phyloP scores from a whole-genome alignment of 768 basidiomycete species.

The Leccinellum rugosiceps region DNA sequence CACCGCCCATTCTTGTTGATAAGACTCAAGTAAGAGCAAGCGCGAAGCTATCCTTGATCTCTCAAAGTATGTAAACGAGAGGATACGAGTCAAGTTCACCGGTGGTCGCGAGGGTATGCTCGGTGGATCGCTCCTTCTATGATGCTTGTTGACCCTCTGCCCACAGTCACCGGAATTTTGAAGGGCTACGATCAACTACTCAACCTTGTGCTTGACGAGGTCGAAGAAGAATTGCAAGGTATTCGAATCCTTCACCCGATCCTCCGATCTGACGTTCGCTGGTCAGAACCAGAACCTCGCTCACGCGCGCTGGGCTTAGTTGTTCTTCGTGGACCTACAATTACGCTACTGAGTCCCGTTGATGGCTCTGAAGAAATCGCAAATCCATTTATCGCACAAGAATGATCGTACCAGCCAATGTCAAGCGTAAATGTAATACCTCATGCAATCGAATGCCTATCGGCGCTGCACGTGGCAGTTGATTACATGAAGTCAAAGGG shows the following conservation, averaged over 20 bases:
- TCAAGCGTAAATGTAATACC: background rate
- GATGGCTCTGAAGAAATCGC: constrained; percentile 95
- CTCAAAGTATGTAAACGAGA: constrained; percentile 88
- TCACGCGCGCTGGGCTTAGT: constrained; percentile 75
- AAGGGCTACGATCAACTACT: constrained; percentile 97
- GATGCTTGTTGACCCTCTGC: background rate
- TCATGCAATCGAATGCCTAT: constrained; percentile 8
- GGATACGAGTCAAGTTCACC: constrained; percentile 95
- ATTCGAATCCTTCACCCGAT: constrained; percentile 19
- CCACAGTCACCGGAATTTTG: constrained; percentile 79
- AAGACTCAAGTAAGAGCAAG: constrained; percentile 43
- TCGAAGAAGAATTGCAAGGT: constrained; percentile 81
- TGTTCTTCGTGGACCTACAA: constrained; percentile 90
- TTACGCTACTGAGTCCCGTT: constrained; percentile 90
- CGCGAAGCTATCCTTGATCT: constrained; percentile 95
- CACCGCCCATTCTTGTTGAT: constrained; percentile 24
- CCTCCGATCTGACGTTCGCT: constrained; percentile 9
- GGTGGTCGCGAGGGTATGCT: constrained; percentile 88
- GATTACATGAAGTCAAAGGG: constrained; percentile 17
- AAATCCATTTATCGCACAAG: constrained; percentile 80
- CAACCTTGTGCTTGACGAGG: constrained; percentile 96
- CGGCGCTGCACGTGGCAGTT: constrained; percentile 15
- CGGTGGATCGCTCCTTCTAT: background rate
- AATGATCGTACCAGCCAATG: constrained; percentile 34
- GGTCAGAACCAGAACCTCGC: constrained; percentile 59